Base-by-base conservation (phyloP, 140 eudicot species). In the Ambrosia hybrid region DNA sequence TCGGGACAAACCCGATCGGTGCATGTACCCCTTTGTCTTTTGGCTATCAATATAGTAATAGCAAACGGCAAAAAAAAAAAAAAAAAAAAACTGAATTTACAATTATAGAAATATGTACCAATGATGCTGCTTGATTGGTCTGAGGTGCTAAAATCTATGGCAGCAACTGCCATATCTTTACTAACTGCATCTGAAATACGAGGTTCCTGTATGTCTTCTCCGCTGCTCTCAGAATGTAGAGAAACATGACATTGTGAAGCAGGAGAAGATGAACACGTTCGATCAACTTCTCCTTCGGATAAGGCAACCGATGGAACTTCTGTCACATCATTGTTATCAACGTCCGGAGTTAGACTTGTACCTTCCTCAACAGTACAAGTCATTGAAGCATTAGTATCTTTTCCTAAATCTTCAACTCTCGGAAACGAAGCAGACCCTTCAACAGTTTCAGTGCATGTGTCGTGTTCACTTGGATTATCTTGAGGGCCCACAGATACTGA, bases 211-310 rank as follows among this genome's bases (percentile, higher is more conserved):
- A 80, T 58, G 16, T 83, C 89, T 33, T 88, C 87, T 9, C 56
- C 61, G 73, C 76, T 73, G 68, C 82, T 77, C 73, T 61, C 81
- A 70, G 88, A 78, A 80, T 76, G 63, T 15, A 67, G 55, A 57
- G 91, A 76, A 45, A 61, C 56, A 73, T 81, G 85, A 73, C 73
- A 74, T 68, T 79, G 81, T 36, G 88, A 82, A 73, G 52, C 83
- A 49, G 73, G 70, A 64, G 90, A 76, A 70, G 74, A 46, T 49
- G 78, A 77, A 71, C 73, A 83, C 58, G 68, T 71, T 77, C 70
- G 81, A 72, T 85, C 91, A n/a, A 68, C 34, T 75, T 82, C 91
- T 68, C 82, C 76, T 78, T 95, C 96, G 4, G 95, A 78, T 72
- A 88, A 79, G 9, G 68, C 84, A 78, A 84, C 73, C 72, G 76